Evolutionary conservation across 352 stramenopile species (phyloP), one percentile per base, ranked within the genome.

Genomic region (Thalassiosira livingstoniorum): DNA sequence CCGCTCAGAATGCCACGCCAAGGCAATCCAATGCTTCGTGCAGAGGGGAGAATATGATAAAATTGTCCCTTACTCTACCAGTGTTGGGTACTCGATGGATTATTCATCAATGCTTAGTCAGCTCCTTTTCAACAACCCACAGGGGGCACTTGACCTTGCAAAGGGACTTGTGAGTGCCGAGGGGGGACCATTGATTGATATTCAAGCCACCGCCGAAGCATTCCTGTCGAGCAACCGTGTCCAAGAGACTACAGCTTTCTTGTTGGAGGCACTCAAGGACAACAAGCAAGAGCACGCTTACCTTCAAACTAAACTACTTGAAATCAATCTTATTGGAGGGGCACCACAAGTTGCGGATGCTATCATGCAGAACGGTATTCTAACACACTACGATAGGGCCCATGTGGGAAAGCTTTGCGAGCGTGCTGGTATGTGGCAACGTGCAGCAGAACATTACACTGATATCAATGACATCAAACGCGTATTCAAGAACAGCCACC

Each of bases 21-120:
- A 99, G 93, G 98, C 99, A 37, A 98, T 99, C 80, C 98, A 99
- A 82, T 99, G 97, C 91, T 99, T 99, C 87, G 96, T 99, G 13
- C 97, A 99, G 91, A 93, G 96, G 39, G 97, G 98, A 60, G 98
- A 99, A 88, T 99, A 99, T 82, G 97, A 99, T 82, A 99, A 99
- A 94, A 99, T 99, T 85, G 96, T 99, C 37, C 96, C 97, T 23
- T 97, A 97, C 77, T 87, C 87, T 1, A 93, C 88, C 25, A 93
- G 94, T 90, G 98, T 98, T 55, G 98, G 98, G 85, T 99, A 99
- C 92, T 95, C 95, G 43, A 99, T 98, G 92, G 98, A 99, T 91
- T 99, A 99, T 92, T 98, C 96, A 21, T 97, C 96, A 74, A 99
- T 99, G 97, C 94, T 99, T 15, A 98, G 99, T 91, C 98, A 99